Evolutionary conservation across 2,329 filamentous ascomycete species (phyloP).

Genomic region (Paecilomyces sp.): DNA sequence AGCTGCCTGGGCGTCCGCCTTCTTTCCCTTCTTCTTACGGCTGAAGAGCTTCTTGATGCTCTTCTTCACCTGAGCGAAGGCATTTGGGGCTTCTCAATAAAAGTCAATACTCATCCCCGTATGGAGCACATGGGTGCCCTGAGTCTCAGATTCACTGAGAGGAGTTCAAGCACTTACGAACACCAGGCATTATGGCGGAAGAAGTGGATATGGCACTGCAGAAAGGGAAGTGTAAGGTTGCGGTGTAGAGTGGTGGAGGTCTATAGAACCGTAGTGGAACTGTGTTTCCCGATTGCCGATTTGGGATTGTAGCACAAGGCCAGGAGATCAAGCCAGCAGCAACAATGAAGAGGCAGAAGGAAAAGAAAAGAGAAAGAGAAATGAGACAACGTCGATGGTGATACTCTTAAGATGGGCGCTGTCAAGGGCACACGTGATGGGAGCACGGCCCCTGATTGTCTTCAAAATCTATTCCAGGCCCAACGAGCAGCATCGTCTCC

Average conservation of each 20-base stretch:
- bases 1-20: constrained; percentile 5
- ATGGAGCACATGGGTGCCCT: background rate
- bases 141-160: background rate
- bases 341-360: background rate
- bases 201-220: background rate
- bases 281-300: background rate
- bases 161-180: constrained; percentile 19
- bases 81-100: constrained; percentile 18
- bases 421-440: background rate
- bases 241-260: background rate
- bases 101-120: background rate
- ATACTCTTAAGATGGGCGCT: background rate
- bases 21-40: constrained; percentile 22
- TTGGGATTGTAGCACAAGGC: background rate
- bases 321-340: background rate
- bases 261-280: background rate
- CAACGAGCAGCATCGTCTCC: background rate
- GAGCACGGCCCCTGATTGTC: background rate
- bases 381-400: background rate
- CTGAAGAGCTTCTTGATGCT: constrained; percentile 24
- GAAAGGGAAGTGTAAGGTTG: background rate
- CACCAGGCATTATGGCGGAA: constrained; percentile 23
- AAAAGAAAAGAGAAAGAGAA: constrained; percentile 1
- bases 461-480: background rate
- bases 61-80: constrained; percentile 25